Conservation (phyloP, 257 asterid species). For the Paulownia fortunei region DNA sequence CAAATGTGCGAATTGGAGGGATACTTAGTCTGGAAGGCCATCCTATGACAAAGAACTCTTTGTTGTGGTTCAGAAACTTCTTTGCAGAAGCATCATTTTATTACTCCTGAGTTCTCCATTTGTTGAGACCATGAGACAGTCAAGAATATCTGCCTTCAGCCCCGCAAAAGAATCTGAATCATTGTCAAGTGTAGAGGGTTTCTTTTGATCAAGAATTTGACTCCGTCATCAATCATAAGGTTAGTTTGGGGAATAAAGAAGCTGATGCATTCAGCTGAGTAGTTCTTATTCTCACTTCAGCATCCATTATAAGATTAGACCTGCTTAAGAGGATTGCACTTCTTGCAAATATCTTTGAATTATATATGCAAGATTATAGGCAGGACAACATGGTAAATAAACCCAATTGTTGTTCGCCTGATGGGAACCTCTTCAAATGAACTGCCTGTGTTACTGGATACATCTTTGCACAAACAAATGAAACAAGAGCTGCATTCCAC, state of each 20-base stretch:
- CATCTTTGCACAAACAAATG: neutral
- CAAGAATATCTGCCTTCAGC: neutral
- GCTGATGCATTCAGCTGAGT: neutral
- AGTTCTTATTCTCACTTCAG: neutral
- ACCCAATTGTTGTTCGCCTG: neutral
- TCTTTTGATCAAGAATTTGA: neutral
- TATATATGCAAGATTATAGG: neutral
- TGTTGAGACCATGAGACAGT: neutral
- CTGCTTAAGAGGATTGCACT: neutral
- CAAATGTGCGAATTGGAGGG: no score
- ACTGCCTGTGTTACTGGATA: neutral
- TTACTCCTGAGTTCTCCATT: no score
- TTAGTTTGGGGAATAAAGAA: neutral
- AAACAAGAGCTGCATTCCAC: neutral
- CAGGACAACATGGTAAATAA: neutral
- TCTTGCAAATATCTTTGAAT: neutral
- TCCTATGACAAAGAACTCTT: neutral
- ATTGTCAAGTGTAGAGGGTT: neutral
- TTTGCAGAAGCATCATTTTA: constrained; percentile 7
- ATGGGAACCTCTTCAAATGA: neutral
- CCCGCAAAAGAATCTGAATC: neutral
- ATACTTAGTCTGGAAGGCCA: neutral
- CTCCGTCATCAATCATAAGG: neutral
- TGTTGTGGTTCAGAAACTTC: neutral
- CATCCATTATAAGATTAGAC: constrained; percentile 2